phyloP scores from a whole-genome alignment of 768 basidiomycete species.

The Boletus pseudo-olivaceus region DNA sequence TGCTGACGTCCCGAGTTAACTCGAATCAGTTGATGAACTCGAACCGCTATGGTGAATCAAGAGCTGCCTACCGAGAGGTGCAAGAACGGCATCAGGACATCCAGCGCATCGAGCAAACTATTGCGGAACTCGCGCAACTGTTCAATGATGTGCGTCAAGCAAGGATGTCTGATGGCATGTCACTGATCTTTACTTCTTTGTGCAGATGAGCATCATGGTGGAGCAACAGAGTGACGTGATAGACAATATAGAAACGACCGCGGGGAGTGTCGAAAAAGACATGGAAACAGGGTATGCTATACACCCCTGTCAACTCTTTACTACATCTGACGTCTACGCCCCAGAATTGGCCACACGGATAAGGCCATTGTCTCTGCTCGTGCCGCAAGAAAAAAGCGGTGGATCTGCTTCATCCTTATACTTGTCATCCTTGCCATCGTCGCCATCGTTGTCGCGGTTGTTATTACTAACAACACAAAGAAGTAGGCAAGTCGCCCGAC shows the following conservation, averaged over 20 bases:
- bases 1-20: not conserved
- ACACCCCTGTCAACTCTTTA: not conserved
- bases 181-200: slow-evolving; percentile 4
- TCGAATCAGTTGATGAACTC: slow-evolving; percentile 75
- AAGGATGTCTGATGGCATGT: not conserved
- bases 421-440: slow-evolving; percentile 66
- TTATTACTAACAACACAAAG: slow-evolving; percentile 45
- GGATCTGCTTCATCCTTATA: slow-evolving; percentile 88
- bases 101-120: slow-evolving; percentile 89
- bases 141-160: slow-evolving; percentile 79
- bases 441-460: slow-evolving; percentile 58
- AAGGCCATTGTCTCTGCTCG: slow-evolving; percentile 85
- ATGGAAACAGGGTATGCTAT: slow-evolving; percentile 73
- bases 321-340: slow-evolving; percentile 1
- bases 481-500: slow-evolving; percentile 23
- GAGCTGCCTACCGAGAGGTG: slow-evolving; percentile 92
- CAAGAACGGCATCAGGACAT: slow-evolving; percentile 96
- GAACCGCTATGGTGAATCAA: slow-evolving; percentile 85
- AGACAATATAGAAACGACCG: slow-evolving; percentile 75
- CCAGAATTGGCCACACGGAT: slow-evolving; percentile 76
- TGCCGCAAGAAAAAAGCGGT: slow-evolving; percentile 90
- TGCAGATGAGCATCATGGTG: slow-evolving; percentile 89
- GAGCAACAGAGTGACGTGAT: slow-evolving; percentile 93
- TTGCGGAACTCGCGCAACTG: slow-evolving; percentile 89
- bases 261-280: slow-evolving; percentile 73